These are phyloP conservation scores for Teunomyces pallodes DNA, from an alignment of 805 yeast genomes.

Conservation along the genomic window DNA sequence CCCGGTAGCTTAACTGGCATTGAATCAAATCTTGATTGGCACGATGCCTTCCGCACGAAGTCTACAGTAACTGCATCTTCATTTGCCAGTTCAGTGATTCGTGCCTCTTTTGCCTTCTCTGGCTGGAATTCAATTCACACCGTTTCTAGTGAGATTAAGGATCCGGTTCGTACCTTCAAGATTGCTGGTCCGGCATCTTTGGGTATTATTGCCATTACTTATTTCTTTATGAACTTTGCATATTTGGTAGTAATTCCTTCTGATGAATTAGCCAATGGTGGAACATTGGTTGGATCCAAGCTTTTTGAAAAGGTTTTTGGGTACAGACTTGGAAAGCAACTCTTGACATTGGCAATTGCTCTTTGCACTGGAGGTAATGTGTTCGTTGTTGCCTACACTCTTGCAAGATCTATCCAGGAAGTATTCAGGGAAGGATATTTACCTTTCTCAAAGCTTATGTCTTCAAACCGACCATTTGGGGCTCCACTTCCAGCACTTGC, in stretches of 20 bases:
- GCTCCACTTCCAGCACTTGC: constrained; percentile 55
- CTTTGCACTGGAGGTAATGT: constrained; percentile 63
- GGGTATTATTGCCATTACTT: constrained; percentile 46
- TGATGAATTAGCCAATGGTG: constrained; percentile 52
- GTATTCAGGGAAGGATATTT: constrained; percentile 61
- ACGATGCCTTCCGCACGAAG: constrained; percentile 29
- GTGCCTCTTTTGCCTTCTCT: constrained; percentile 56
- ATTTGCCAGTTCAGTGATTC: constrained; percentile 53
- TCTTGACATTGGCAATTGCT: constrained; percentile 57
- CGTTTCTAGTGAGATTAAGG: constrained; percentile 58
- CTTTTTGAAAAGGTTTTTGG: constrained; percentile 59
- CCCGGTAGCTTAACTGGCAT: constrained; percentile 46
- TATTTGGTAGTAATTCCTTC: constrained; percentile 54
- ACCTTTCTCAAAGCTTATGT: constrained; percentile 51
- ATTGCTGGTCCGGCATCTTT: constrained; percentile 62
- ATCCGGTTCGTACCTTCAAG: constrained; percentile 55
- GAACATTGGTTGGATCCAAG: constrained; percentile 58
- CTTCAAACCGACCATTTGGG: constrained; percentile 54
- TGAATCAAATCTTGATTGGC: constrained; percentile 39
- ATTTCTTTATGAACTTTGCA: constrained; percentile 52
- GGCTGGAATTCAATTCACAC: constrained; percentile 67
- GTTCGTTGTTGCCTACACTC: constrained; percentile 56
- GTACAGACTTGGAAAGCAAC: constrained; percentile 46
- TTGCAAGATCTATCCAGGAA: constrained; percentile 64
- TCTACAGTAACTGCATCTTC: constrained; percentile 40